phyloP scores from a whole-genome alignment of 768 basidiomycete genomes.

The Kwoniella botswanensis region DNA sequence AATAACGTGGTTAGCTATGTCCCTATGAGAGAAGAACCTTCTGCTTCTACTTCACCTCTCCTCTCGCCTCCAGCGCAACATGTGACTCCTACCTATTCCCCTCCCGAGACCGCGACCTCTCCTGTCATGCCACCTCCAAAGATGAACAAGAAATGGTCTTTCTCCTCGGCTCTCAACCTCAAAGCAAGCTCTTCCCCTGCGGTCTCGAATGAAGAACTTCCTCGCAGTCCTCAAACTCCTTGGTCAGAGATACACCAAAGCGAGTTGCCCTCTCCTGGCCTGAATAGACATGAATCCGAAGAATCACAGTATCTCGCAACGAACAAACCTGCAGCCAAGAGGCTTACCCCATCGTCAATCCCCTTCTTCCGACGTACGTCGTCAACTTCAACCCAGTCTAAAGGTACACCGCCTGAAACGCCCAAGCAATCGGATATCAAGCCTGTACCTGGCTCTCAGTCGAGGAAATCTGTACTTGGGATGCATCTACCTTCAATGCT shows the following conservation, averaged over 20 bases:
- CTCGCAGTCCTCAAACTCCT: conserved; percentile 33
- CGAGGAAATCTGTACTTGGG: conserved; percentile 71
- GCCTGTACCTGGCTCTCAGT: conserved; percentile 12
- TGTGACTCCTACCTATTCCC: conserved; percentile 20
- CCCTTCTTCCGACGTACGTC: conserved; percentile 57
- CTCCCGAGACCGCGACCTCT: conserved; percentile 18
- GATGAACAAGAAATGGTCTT: conserved; percentile 58
- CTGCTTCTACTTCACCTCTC: conserved; percentile 58
- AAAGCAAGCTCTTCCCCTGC: conserved; percentile 39
- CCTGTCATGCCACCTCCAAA: conserved; percentile 23
- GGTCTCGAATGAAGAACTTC: conserved; percentile 52
- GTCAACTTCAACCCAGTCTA: conserved; percentile 47
- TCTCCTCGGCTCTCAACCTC: conserved; percentile 56
- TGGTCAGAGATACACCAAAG: conserved; percentile 45
- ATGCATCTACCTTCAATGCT: conserved; percentile 79
- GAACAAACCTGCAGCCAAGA: conserved; percentile 25
- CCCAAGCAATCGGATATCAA: conserved; percentile 22
- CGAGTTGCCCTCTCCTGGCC: conserved; percentile 32
- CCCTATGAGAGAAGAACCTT: conserved; percentile 54
- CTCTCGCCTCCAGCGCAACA: conserved; percentile 13
- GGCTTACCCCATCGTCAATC: conserved; percentile 50
- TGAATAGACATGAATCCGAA: conserved; percentile 25
- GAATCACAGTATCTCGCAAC: conserved; percentile 25
- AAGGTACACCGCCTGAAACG: conserved; percentile 19
- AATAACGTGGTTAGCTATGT: conserved; percentile 22